Base-by-base conservation (phyloP, 306 rosid species). In the Fagus sylvatica region DNA sequence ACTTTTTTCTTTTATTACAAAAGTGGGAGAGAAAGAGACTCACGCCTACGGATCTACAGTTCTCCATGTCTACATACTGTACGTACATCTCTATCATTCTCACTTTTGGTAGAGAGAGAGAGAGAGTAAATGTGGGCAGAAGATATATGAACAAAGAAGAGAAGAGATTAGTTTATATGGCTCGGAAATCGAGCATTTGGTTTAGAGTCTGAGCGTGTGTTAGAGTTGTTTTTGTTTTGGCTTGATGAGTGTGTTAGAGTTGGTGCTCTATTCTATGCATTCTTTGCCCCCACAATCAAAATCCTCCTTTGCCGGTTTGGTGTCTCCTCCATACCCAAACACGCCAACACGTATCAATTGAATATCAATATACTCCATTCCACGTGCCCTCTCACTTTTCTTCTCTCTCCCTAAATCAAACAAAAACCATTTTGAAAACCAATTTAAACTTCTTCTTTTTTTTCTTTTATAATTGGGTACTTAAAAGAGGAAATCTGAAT, bases 301-400 rank as follows among this genome's bases (percentile, higher is more conserved):
- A 77, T 85, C 97, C 93, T 87, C 69, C 88, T 87, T 89, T 88
- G 90, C 97, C 88, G 90, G 87, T 88, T 48, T 80, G 36, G 71
- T 93, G 94, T 91, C 92, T 84, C 90, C 89, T 78, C 80, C 79
- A 74, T 80, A 78, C 77, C 87, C 86, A 80, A 77, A 71, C 83
- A 80, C 87, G 84, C 90, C 92, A 81, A 83, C 76, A 79, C 83
- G 53, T 48, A 71, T 56, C 83, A 10, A 8, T 10, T 46, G 13
- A 46, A 72, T 75, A 73, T 74, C 80, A 57, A 53, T 69, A 68
- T 61, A 51, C 77, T 56, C 78, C 49, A 39, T 49, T 80, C 76
- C 82, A 72, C 80, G 81, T 83, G 74, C 73, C 16, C 48, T 6
- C 16, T 8, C 65, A 7, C 66, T 49, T 53, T 73, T 67, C 54